Evolutionary conservation across 257 asterid species (phyloP), one percentile per base, ranked within the genome.

Genomic region (Plectranthus barbatus): DNA sequence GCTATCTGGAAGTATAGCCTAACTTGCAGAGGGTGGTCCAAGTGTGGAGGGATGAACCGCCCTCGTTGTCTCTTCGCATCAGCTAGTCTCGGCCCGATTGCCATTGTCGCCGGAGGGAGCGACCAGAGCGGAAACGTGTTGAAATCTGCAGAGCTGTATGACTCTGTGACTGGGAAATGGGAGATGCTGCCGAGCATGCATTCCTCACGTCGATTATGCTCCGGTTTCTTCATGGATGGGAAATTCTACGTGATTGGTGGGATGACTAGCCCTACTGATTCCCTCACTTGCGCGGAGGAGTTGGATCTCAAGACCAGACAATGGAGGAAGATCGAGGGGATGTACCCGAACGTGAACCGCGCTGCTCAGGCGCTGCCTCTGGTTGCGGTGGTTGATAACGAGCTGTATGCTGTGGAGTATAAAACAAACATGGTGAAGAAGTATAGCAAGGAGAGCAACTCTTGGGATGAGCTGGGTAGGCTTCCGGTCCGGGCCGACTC

Each of bases 51-150:
- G 12, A 90, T 90, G 97, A 83, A 77, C 45, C 83, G 72, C 17
- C 84, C 94, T 0, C 95, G 97, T 26, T 90, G 97, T 56, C 82
- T 90, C 13, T 90, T 90, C 60, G 97, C 88, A 3, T 87, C 97
- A 1, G 86, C 80, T 23, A 82, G 85, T 58, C 81, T 83, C 40
- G 92, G 95, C 42, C 70, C 94, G 13, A 57, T 83, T 37, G 87
- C 97, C 31, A 77, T 86, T 24, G 62, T 87, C 19, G 97, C 97
- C 15, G 95, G 97, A 46, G 95, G 95, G 13, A 85, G 77, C 29
- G 97, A 86, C 69, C 69, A 84, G 76, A 77, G 77, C 20, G 95
- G 97, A 17, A 83, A 83, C 13, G 77, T 90, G 18, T 68, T 83
- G 80, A 85, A 81, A 56, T 84, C 95, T 4, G 97, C 90, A 0